phyloP scores from a whole-genome alignment of 2,329 filamentous ascomycete genomes.

The Phyllosticta capitalensis region DNA sequence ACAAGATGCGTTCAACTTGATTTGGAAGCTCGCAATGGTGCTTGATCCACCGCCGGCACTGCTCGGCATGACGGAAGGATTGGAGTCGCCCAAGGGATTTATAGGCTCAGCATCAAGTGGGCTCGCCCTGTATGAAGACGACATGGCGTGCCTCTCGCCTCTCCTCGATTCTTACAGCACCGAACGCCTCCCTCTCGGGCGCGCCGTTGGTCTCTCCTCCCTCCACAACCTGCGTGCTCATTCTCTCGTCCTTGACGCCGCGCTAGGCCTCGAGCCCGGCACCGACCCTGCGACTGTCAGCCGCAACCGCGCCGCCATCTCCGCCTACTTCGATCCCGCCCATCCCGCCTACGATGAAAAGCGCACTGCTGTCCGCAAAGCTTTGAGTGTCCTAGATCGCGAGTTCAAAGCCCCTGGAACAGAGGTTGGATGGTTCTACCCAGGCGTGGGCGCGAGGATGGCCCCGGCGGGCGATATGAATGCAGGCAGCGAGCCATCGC shows the following conservation, averaged over 20 bases:
- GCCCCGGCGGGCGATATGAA: background rate
- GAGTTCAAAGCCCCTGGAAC: slow-evolving; percentile 27
- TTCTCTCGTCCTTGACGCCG: slow-evolving; percentile 22
- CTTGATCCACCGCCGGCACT: background rate
- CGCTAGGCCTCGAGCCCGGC: slow-evolving; percentile 21
- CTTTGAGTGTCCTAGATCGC: slow-evolving; percentile 19
- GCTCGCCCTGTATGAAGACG: too few relatives aligned
- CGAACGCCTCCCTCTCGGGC: slow-evolving; percentile 27
- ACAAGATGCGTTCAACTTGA: slow-evolving; percentile 29
- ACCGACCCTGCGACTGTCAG: slow-evolving; percentile 2
- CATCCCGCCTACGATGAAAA: slow-evolving; percentile 15
- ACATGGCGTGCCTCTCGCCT: background rate
- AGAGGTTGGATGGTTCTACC: slow-evolving; percentile 30
- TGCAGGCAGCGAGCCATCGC: background rate
- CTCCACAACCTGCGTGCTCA: slow-evolving; percentile 24
- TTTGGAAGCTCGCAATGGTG: slow-evolving; percentile 29
- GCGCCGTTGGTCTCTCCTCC: slow-evolving; percentile 11
- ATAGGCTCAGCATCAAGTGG: too few relatives aligned
- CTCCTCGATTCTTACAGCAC: slow-evolving; percentile 25
- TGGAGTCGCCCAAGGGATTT: too few relatives aligned
- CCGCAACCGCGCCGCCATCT: slow-evolving; percentile 18
- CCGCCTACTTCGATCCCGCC: slow-evolving; percentile 17
- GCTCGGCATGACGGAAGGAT: too few relatives aligned
- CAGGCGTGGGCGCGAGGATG: slow-evolving; percentile 14
- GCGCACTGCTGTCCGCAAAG: slow-evolving; percentile 15